phyloP scores from a whole-genome alignment of 345 rosid genomes.

The Litchi chinensis region DNA sequence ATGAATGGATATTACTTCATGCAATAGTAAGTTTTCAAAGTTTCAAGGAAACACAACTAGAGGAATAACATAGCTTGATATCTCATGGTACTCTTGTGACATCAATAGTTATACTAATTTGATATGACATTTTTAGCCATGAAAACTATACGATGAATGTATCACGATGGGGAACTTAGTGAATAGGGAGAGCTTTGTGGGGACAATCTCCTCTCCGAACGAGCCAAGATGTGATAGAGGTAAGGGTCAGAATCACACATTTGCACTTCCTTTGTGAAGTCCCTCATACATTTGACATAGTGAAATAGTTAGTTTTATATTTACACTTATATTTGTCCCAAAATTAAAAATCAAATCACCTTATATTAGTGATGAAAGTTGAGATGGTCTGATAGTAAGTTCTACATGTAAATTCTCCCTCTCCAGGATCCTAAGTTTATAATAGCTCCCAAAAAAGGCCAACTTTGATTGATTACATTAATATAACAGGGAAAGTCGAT shows the following conservation, averaged over 20 bases:
- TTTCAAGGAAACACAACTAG: conserved; percentile 16
- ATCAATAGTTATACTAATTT: too few relatives aligned
- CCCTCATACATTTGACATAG: not conserved
- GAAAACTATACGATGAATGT: not conserved
- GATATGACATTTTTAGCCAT: not conserved
- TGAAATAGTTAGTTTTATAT: not conserved
- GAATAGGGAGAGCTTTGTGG: conserved; percentile 62
- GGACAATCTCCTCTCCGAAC: conserved; percentile 70
- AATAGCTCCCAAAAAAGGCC: too few relatives aligned
- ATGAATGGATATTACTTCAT: not conserved
- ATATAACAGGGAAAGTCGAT: too few relatives aligned
- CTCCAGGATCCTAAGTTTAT: too few relatives aligned
- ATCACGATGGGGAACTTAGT: conserved; percentile 21
- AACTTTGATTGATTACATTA: too few relatives aligned
- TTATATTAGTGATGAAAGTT: not conserved
- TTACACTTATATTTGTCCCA: not conserved
- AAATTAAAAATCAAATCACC: not conserved
- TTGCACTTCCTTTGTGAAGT: not conserved
- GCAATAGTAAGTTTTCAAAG: not conserved
- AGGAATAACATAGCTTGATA: too few relatives aligned
- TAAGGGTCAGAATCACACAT: not conserved
- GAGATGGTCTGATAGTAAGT: too few relatives aligned
- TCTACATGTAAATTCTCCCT: too few relatives aligned
- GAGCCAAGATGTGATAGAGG: conserved; percentile 52
- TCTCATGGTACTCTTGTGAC: too few relatives aligned